Percentiles rank a stretch among this genome's conserved stretches.
Evolutionary conservation across 179 eudicot species (phyloP).

Genomic region (Kewa caespitosa): DNA sequence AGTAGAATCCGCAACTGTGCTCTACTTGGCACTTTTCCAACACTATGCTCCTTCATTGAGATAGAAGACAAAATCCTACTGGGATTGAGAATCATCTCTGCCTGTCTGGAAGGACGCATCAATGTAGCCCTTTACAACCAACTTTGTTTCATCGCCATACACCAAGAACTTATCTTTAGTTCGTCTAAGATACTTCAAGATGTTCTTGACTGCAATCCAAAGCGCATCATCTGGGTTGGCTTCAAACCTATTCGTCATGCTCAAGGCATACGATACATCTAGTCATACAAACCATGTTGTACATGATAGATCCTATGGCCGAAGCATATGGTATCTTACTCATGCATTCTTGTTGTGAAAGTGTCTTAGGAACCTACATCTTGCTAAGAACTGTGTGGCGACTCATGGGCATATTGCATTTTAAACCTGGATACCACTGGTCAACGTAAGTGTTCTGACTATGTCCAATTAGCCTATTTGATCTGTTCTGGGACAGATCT

Average conservation of each 20-base stretch:
- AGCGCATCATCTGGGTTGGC: no score
- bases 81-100: background rate
- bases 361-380: background rate
- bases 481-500: background rate
- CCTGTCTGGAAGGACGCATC: background rate
- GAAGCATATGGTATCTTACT: background rate
- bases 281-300: no score
- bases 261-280: background rate
- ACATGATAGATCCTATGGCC: background rate
- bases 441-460: background rate
- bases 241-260: no score
- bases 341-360: background rate
- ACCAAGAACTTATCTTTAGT: background rate
- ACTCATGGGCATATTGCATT: background rate
- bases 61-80: background rate
- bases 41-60: background rate
- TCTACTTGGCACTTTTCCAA: background rate
- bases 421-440: background rate
- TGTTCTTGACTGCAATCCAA: no score
- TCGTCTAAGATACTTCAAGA: background rate
- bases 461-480: background rate
- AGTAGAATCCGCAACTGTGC: background rate
- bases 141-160: background rate
- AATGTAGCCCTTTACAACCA: background rate
- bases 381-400: background rate